Evolutionary conservation across 305 asterid species (phyloP), one percentile per base, ranked within the genome.

Genomic region (Solanum hybrid): DNA sequence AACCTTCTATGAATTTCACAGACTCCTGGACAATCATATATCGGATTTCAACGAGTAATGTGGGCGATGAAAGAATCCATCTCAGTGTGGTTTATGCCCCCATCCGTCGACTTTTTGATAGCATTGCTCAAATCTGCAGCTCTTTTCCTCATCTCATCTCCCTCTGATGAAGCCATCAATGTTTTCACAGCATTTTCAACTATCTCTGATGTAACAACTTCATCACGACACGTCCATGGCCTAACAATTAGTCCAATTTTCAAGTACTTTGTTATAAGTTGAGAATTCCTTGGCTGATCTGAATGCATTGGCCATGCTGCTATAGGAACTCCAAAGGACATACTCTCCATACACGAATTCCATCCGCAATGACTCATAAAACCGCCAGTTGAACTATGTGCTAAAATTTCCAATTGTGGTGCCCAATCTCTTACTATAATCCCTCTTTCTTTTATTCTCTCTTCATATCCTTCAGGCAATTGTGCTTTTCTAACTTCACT

Each of bases 381-480:
- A 73, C 71, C 32, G 2, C 88, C 91, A 0, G 93, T 93, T 10
- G 95, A 87, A 0, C 12, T 2, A 26, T 96, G 97, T 0, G 92
- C 94, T 73, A 96, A 69, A 10, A 95, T 95, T 84, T 95, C 95
- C 91, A 95, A 32, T 66, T 96, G 98, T 3, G 98, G 97, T 5
- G 97, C 96, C 98, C 98, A 96, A 10, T 93, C 94, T n/a, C 95
- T 88, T 64, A 91, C 89, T 75, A 92, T 51, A 7, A 95, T 5
- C 32, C 98, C 97, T 93, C 93, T 36, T 24, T 15, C 4, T 92
- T 95, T 26, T 92, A 76, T 36, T 91, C 90, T 6, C 77, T 86
- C 24, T 79, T 86, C 84, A 91, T 90, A 45, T 22, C 90, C 38
- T 91, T 91, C 32, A 91, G 93, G 5, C 87, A 88, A 9, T 60